A percentile compares a stretch with the other conserved stretches of the same genome.
Conservation (phyloP, 1,139 yeast species). For the Pichia sp. region DNA sequence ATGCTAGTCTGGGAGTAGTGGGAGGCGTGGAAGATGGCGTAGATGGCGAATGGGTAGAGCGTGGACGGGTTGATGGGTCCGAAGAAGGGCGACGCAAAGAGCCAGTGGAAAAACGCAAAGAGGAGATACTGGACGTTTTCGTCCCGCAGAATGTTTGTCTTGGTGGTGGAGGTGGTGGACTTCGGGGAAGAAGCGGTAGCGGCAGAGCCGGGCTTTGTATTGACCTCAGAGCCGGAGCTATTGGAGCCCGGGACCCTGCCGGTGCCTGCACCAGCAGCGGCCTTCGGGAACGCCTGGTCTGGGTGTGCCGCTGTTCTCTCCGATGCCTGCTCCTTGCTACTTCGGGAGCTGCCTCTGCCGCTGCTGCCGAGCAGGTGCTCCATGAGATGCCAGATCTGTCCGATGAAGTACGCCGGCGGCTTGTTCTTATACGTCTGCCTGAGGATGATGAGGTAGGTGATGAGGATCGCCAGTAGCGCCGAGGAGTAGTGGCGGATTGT, state of each 20-base stretch:
- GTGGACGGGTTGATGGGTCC: slow-evolving; percentile 26
- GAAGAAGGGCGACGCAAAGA: slow-evolving; percentile 21
- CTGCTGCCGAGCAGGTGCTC: slow-evolving; percentile 15
- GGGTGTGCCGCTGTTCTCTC: not conserved
- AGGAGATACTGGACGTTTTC: slow-evolving; percentile 49
- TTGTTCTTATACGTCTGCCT: slow-evolving; percentile 41
- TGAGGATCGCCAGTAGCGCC: slow-evolving; percentile 40
- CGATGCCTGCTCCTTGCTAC: not conserved
- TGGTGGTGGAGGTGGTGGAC: not conserved
- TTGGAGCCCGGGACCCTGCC: not conserved
- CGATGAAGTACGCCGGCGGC: slow-evolving; percentile 28
- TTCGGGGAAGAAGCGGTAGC: not conserved
- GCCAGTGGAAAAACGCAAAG: slow-evolving; percentile 38
- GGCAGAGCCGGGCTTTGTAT: not conserved
- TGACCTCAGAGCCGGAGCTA: slow-evolving; percentile 1
- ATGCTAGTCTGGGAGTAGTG: slow-evolving; percentile 41
- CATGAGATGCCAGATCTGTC: slow-evolving; percentile 27
- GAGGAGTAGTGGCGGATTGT: slow-evolving; percentile 37
- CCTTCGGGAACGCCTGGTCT: not conserved
- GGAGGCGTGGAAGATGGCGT: slow-evolving; percentile 52
- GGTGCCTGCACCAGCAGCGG: not conserved
- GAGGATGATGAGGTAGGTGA: slow-evolving; percentile 46
- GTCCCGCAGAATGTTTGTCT: slow-evolving; percentile 29
- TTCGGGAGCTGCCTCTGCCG: not conserved
- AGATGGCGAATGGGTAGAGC: slow-evolving; percentile 51